Conservation (phyloP, 805 yeast species). For the Schizosaccharomyces octosporus region DNA sequence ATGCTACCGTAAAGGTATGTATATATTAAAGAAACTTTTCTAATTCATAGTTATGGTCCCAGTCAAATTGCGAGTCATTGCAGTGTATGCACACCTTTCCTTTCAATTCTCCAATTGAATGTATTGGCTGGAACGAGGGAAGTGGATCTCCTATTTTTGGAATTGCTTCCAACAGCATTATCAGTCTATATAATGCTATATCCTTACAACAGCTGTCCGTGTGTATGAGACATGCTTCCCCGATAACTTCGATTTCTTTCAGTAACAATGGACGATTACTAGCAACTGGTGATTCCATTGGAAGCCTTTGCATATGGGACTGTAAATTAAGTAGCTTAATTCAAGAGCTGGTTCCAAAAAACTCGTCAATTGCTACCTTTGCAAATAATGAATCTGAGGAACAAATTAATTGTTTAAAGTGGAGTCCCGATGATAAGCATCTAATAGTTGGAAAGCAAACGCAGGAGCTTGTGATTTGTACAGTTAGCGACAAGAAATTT, state of each 20-base stretch:
- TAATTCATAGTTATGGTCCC: not conserved
- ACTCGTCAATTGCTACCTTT: not conserved
- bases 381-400: not conserved
- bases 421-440: not conserved
- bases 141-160: not conserved
- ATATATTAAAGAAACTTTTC: not conserved
- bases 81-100: not conserved
- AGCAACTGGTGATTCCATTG: not conserved
- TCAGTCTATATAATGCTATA: not conserved
- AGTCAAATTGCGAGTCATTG: not conserved
- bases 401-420: not conserved
- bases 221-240: not conserved
- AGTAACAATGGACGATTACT: not conserved
- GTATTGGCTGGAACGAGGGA: not conserved
- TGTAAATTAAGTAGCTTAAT: not conserved
- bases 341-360: not conserved
- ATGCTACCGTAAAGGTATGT: not conserved
- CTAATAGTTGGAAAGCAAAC: not conserved
- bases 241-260: not conserved
- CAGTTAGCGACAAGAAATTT: too few relatives aligned
- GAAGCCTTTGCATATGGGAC: not conserved
- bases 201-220: not conserved
- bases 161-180: not conserved
- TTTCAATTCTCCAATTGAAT: not conserved
- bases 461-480: not conserved